Percentiles rank a stretch among this genome's conserved stretches.
Evolutionary conservation across 2,329 filamentous ascomycete genomes (phyloP).

Genomic region (Fusarium brevicatenulatum): DNA sequence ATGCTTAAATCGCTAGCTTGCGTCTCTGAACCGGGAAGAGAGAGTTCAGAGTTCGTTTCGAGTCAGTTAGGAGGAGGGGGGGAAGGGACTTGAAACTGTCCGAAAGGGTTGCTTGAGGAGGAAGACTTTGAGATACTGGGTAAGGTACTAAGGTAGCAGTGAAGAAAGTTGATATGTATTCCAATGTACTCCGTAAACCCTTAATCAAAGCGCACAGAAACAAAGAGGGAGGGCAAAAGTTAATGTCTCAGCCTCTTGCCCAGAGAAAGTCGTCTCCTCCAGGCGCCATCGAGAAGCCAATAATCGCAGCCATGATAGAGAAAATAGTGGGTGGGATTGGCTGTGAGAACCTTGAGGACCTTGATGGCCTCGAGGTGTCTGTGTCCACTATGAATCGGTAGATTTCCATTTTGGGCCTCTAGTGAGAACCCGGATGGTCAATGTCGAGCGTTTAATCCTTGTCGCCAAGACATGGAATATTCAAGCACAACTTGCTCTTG

Average conservation of each 20-base stretch:
- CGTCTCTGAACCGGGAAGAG: neutral
- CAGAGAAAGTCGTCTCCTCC: constrained; percentile 5
- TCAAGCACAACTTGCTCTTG: constrained; percentile 10
- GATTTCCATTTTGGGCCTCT: constrained; percentile 27
- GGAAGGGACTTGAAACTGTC: neutral
- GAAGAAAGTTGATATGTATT: neutral
- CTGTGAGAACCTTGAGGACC: constrained; percentile 39
- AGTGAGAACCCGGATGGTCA: constrained; percentile 39
- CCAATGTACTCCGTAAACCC: neutral
- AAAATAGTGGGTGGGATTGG: constrained; percentile 33
- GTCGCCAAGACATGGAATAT: constrained; percentile 26
- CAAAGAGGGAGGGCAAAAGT: constrained; percentile 9
- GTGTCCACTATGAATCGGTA: constrained; percentile 20
- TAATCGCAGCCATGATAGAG: constrained; percentile 8
- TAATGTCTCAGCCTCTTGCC: constrained; percentile 33
- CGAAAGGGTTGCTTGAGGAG: constrained; percentile 15
- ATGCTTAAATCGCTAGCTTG: constrained; percentile 22
- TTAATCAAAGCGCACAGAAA: neutral
- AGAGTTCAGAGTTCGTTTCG: neutral
- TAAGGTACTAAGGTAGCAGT: neutral
- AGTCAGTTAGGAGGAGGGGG: neutral
- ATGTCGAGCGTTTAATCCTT: constrained; percentile 20
- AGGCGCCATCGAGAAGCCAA: neutral
- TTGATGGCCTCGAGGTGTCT: constrained; percentile 12
- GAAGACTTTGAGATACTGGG: neutral